Evolutionary conservation across 2,329 filamentous ascomycete genomes (phyloP), one percentile per base, ranked within the genome.

Genomic region (Dactylella cylindrospora): DNA sequence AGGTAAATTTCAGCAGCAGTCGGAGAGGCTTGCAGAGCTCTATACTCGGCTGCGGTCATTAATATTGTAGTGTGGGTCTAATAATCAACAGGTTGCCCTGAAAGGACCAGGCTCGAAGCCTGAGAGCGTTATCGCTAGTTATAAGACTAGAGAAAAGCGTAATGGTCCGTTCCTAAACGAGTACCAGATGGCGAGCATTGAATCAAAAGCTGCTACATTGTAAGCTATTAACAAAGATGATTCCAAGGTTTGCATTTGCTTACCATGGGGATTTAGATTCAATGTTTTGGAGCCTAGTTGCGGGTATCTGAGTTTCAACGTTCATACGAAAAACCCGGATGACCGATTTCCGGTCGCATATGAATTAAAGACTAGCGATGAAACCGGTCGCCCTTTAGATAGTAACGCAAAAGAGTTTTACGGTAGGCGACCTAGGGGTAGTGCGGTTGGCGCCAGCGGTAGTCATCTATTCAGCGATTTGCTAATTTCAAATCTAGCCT

Each of bases 291-390:
- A 50, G 15, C n/a, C 5, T 15, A 59, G 46, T 19, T 59, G 53
- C 19, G 13, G 45, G 9, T 45, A 36, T 10, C 25, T 36, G 22
- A 59, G 53, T 12, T 59, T 59, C n/a, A 51, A 46, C 20, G 26
- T 25, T 2, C 31, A 45, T 4, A 15, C 12, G 3, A 28, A 35
- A 5, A 35, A 45, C 6, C 38, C 53, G 2, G 53, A 46, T 46
- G 22, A 25, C 19, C 20, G 53, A n/a, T 59, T 59, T 20, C 39
- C 39, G 6, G 32, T 46, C 13, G 5, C 51, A 8, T 59, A 32
- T 20, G 44, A 59, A 22, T 10, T 59, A 3, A 51, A 44, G 20
- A 50, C 39, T 5, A 5, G 43, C 8, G 8, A 40, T 10, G 12
- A 32, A 12, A 38, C n/a, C 17, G 43, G 23, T 23, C 17, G 31